Evolutionary conservation across 2,329 filamentous ascomycete species (phyloP).

Genomic region (Fusarium hainanense): DNA sequence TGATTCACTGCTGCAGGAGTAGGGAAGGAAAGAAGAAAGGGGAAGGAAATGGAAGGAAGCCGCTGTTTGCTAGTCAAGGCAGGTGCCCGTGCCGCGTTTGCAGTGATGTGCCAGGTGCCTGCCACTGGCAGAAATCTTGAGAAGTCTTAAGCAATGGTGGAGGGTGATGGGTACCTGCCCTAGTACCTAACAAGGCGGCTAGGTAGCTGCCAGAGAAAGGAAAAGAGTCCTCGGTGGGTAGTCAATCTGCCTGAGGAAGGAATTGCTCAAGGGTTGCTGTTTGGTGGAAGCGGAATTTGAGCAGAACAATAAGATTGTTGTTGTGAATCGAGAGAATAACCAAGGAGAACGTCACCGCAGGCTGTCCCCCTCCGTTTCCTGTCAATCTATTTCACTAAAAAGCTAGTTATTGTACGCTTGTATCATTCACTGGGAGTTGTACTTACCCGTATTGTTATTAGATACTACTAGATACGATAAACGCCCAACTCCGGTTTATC

Average conservation of each 20-base stretch:
- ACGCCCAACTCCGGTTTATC: not conserved
- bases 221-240: not conserved
- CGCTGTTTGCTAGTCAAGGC: conserved; percentile 9
- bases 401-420: not conserved
- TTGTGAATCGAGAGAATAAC: not conserved
- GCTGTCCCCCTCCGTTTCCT: not conserved
- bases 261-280: not conserved
- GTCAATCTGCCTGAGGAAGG: not conserved
- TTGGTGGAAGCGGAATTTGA: not conserved
- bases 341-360: not conserved
- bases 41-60: not conserved
- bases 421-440: not conserved
- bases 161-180: not conserved
- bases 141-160: not conserved
- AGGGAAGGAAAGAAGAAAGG: not conserved
- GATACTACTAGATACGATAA: not conserved
- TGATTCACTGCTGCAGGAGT: not conserved
- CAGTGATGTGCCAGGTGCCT: not conserved
- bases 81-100: conserved; percentile 15
- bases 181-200: no score
- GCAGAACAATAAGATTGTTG: not conserved
- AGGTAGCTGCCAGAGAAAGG: not conserved
- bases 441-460: not conserved
- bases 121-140: conserved; percentile 10
- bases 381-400: not conserved